Evolutionary conservation across 2,329 filamentous ascomycete genomes (phyloP), one percentile per base, ranked within the genome.

Genomic region (Aureobasidium sp.): DNA sequence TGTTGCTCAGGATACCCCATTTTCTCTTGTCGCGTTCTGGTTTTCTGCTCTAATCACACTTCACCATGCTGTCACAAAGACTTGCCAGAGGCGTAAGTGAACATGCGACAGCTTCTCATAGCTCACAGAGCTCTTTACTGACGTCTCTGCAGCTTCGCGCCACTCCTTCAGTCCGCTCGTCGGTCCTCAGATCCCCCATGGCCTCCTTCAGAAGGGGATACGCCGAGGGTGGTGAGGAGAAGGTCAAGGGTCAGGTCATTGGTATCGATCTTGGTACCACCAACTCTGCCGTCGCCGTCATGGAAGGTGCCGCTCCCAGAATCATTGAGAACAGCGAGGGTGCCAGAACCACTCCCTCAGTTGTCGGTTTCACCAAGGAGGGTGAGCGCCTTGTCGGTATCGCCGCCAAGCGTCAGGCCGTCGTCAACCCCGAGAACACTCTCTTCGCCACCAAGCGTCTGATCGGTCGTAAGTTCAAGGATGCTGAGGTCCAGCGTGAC

Each of bases 221-320:
- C 80, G 88, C 89, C 27, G 87, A 89, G 68, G 85, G 84, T 72
- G 80, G 80, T 64, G 80, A 84, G 69, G 91, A 96, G 79, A 93
- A 97, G 87, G 87, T 95, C 74, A 99, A 97, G 80, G 94, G 97
- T 79, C 94, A 94, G 89, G 94, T 94, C 86, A 91, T 97, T 83
- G 94, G 94, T 87, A 99, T 99, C 84, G 94, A 99, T 88, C 86
- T 99, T 83, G 94, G 93, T 81, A 99, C 94, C 73, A 99, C 94
- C 80, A 99, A 99, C 87, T 97, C 94, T 75, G 99, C 94, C 81
- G 94, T 97, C 82, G 94, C 94, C 81, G 95, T 89, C 81, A 99
- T 97, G 83, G 94, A 97, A 83, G 94, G 94, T 79, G 93, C 85
- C 84, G 96, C 96, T 87, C 93, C 97, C 79, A 94, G 97, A 81